Conservation (phyloP, 2,329 filamentous ascomycete genomes). For the Helicocarpus griseus region DNA sequence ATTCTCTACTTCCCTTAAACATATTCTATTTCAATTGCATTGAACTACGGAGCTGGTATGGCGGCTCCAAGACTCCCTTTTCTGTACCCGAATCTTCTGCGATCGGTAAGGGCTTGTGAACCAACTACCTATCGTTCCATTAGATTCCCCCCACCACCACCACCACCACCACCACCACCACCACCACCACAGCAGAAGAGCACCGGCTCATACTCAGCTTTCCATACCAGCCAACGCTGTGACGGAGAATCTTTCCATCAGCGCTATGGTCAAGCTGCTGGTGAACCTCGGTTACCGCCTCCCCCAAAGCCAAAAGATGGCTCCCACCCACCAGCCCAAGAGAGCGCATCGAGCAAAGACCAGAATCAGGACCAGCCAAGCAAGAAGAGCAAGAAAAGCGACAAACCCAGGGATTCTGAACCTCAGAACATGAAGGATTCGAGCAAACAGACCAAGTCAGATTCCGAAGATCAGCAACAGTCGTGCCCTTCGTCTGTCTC, state of each 20-base stretch:
- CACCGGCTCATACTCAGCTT: slow-evolving; percentile 20
- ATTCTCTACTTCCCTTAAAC: not conserved
- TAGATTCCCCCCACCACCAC: slow-evolving; percentile 22
- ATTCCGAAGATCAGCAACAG: slow-evolving; percentile 1
- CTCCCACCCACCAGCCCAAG: slow-evolving; percentile 2
- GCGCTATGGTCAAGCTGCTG: slow-evolving; percentile 38
- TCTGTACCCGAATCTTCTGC: slow-evolving; percentile 58
- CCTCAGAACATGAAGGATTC: slow-evolving; percentile 17
- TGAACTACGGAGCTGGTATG: slow-evolving; percentile 35
- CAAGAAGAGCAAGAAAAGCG: not conserved
- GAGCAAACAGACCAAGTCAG: slow-evolving; percentile 6
- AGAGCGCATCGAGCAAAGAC: slow-evolving; percentile 8
- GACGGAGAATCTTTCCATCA: slow-evolving; percentile 33
- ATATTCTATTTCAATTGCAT: not conserved
- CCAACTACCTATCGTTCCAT: slow-evolving; percentile 35
- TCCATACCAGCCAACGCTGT: slow-evolving; percentile 28
- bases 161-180: not conserved
- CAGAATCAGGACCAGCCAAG: not conserved
- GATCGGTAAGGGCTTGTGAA: slow-evolving; percentile 43
- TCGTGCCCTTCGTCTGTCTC: not conserved
- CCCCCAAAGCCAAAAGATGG: slow-evolving; percentile 23
- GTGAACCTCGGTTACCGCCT: slow-evolving; percentile 32
- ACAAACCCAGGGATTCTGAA: slow-evolving; percentile 6
- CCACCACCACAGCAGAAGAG: slow-evolving; percentile 1
- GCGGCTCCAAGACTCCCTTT: slow-evolving; percentile 55